Conservation (phyloP, 2,329 filamentous ascomycete genomes). For the Penicillium sp. region DNA sequence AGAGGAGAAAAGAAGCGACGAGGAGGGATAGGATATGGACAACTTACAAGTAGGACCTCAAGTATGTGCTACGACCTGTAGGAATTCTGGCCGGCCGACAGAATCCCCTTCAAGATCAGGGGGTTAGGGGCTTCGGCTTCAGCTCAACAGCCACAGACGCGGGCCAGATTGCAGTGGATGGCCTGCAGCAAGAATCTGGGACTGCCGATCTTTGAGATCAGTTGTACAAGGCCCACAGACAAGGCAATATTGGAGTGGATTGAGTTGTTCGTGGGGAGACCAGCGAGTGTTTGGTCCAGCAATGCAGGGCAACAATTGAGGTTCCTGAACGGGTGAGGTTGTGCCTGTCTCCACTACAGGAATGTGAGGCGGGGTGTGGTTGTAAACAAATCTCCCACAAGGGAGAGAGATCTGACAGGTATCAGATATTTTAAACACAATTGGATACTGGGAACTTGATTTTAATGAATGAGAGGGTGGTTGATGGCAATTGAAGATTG, state of each 20-base stretch:
- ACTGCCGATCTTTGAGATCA: conserved; percentile 21
- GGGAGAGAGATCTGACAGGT: neutral
- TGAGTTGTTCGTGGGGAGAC: neutral
- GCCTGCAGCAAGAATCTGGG: conserved; percentile 17
- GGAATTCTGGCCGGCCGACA: conserved; percentile 13
- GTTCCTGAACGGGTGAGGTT: conserved; percentile 6
- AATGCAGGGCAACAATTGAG: conserved; percentile 26
- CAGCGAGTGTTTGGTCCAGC: conserved; percentile 14
- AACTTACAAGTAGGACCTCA: conserved; percentile 20
- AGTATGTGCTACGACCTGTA: conserved; percentile 3
- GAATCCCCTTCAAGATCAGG: conserved; percentile 1
- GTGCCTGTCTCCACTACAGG: conserved; percentile 16
- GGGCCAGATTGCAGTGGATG: conserved; percentile 21
- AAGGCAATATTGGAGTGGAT: neutral
- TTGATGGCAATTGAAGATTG: no score
- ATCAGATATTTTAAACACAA: neutral
- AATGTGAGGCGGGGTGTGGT: conserved; percentile 16
- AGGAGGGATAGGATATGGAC: neutral
- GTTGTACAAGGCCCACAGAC: neutral
- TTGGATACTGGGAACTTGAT: neutral
- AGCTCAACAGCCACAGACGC: conserved; percentile 1
- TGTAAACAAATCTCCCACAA: conserved; percentile 12
- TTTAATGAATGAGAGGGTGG: neutral
- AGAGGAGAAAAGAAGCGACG: neutral
- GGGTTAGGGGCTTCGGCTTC: conserved; percentile 7